phyloP scores from a whole-genome alignment of 129 eudicot genomes.

The Pulicaria dysenterica region DNA sequence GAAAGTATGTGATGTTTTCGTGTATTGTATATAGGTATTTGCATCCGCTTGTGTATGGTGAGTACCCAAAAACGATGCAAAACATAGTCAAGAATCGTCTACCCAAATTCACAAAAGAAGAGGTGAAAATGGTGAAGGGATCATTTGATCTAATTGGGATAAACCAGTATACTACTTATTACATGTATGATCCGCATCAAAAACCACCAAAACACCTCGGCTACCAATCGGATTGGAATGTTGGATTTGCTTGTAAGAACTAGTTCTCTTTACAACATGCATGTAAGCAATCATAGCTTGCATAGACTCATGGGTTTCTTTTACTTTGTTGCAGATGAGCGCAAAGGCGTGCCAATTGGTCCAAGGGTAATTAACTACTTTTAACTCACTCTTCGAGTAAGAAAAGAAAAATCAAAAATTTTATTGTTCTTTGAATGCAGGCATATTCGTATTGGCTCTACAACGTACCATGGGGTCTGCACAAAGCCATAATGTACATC shows the following conservation, averaged over 20 bases:
- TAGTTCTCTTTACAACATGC: neutral
- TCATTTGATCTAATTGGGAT: constrained; percentile 82
- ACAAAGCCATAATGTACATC: constrained; percentile 72
- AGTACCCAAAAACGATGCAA: constrained; percentile 88
- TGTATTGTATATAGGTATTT: constrained; percentile 67
- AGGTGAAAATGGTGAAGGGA: constrained; percentile 81
- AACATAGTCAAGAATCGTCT: constrained; percentile 72
- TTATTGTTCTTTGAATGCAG: constrained; percentile 38
- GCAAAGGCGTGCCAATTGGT: constrained; percentile 86
- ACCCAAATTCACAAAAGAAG: constrained; percentile 73
- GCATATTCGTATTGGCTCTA: constrained; percentile 94
- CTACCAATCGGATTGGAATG: constrained; percentile 87
- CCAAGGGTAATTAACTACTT: constrained; percentile 52
- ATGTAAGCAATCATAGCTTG: neutral
- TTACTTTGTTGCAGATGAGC: constrained; percentile 45
- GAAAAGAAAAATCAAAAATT: neutral
- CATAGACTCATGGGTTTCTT: constrained; percentile 11
- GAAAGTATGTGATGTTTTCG: neutral
- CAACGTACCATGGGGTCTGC: constrained; percentile 87
- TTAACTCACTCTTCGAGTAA: neutral
- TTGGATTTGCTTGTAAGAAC: constrained; percentile 78
- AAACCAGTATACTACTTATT: constrained; percentile 88
- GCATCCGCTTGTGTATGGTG: constrained; percentile 88
- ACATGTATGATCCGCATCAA: constrained; percentile 57
- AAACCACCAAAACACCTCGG: constrained; percentile 50